A percentile compares a stretch with the other conserved stretches of the same genome.
phyloP scores from a whole-genome alignment of 768 basidiomycete species.

The Candolleomyces eurysporus region DNA sequence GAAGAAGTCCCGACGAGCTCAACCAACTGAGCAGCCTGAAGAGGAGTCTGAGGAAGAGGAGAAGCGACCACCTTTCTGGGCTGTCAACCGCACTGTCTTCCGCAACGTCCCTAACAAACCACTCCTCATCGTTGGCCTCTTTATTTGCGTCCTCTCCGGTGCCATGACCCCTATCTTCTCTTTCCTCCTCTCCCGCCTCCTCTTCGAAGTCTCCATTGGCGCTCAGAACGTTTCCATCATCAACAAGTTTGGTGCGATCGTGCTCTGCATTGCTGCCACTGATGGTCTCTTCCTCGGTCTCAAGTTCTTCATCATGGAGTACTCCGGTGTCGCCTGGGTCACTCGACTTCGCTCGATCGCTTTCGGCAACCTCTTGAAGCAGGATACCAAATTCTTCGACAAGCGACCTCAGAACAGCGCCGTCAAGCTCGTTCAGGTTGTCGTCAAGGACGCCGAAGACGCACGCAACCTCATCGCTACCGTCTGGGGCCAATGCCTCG shows the following conservation, averaged over 20 bases:
- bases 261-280: conserved; percentile 68
- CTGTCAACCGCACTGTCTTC: conserved; percentile 53
- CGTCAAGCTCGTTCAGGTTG: conserved; percentile 60
- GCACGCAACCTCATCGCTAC: conserved; percentile 73
- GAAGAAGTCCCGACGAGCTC: conserved; percentile 6
- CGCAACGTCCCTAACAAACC: conserved; percentile 76
- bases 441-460: conserved; percentile 91
- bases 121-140: conserved; percentile 65
- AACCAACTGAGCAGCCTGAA: neutral
- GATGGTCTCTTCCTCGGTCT: conserved; percentile 75
- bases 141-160: conserved; percentile 70
- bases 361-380: conserved; percentile 60
- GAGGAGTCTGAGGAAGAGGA: conserved; percentile 13
- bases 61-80: conserved; percentile 37
- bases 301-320: conserved; percentile 83
- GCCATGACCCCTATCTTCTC: conserved; percentile 92
- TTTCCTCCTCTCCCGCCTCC: conserved; percentile 77
- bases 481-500: conserved; percentile 67
- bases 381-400: conserved; percentile 91
- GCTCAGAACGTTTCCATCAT: conserved; percentile 60
- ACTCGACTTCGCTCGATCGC: conserved; percentile 56
- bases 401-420: conserved; percentile 51
- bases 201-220: conserved; percentile 72
- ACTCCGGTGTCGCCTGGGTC: conserved; percentile 72
- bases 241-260: conserved; percentile 69